phyloP scores from a whole-genome alignment of 257 asterid species.

The Capsicum pubescens region DNA sequence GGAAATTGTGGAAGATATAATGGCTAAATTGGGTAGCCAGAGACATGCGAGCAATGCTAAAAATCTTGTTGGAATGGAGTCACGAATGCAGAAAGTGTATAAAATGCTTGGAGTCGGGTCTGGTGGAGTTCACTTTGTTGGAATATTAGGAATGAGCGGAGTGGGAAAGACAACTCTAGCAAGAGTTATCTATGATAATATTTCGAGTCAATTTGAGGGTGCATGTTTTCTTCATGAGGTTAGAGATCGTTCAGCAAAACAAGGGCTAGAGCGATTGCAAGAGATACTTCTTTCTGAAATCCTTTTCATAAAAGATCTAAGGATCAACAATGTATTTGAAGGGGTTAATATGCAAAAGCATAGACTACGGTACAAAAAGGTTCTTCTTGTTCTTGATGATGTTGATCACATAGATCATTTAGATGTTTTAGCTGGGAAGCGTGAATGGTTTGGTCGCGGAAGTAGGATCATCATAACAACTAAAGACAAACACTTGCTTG shows the following conservation, averaged over 20 bases:
- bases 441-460: slow-evolving; percentile 28
- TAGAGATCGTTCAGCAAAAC: slow-evolving; percentile 8
- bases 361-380: neutral
- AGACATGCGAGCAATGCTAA: neutral
- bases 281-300: neutral
- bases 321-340: slow-evolving; percentile 3
- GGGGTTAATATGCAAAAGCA: neutral
- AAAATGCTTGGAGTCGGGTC: neutral
- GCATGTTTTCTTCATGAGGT: slow-evolving; percentile 7
- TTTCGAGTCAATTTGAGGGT: neutral
- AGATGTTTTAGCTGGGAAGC: neutral
- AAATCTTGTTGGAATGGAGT: slow-evolving; percentile 21
- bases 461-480: slow-evolving; percentile 34
- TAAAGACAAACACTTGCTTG: slow-evolving; percentile 20
- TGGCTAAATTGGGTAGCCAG: neutral
- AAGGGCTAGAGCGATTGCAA: slow-evolving; percentile 18
- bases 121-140: neutral
- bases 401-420: slow-evolving; percentile 18
- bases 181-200: neutral
- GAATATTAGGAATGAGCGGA: slow-evolving; percentile 6
- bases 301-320: neutral
- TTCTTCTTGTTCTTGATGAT: slow-evolving; percentile 21
- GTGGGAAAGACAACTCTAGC: slow-evolving; percentile 16
- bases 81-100: neutral
- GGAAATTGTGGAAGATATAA: neutral